Percentiles rank a stretch among this genome's conserved stretches.
Conservation (phyloP, 352 stramenopile genomes). For the Halophytophthora batemanensis region DNA sequence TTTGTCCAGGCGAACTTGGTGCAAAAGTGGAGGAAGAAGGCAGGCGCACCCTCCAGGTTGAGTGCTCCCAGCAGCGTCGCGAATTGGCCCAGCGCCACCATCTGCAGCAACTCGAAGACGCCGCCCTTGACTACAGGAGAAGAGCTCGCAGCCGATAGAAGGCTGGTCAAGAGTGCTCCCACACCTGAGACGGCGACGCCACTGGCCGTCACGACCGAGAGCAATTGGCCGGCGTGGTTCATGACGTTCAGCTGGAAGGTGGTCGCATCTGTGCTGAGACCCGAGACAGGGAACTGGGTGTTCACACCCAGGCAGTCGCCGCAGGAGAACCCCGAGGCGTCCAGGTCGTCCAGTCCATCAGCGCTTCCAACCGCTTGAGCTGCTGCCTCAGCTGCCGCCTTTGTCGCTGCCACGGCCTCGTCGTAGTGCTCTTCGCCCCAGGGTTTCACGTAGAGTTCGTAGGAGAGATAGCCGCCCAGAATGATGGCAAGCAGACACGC, state of each 20-base stretch:
- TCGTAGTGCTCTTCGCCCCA: conserved; percentile 43
- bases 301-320: conserved; percentile 44
- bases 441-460: conserved; percentile 42
- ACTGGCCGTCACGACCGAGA: conserved; percentile 21
- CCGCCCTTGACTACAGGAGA: conserved; percentile 4
- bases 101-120: conserved; percentile 37
- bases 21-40: conserved; percentile 48
- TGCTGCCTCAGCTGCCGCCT: conserved; percentile 2
- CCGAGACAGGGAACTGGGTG: conserved; percentile 35
- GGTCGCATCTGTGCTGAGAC: conserved; percentile 26
- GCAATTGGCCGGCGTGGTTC: conserved; percentile 36
- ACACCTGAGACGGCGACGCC: conserved; percentile 29
- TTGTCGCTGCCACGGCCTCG: conserved; percentile 11
- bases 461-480: conserved; percentile 31
- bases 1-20: conserved; percentile 55
- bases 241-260: conserved; percentile 37
- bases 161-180: conserved; percentile 15
- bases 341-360: conserved; percentile 3
- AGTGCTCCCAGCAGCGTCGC: conserved; percentile 42
- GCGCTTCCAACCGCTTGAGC: conserved; percentile 15
- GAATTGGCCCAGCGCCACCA: conserved; percentile 48
- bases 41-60: conserved; percentile 34
- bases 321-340: conserved; percentile 24
- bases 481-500: conserved; percentile 34
- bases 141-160: conserved; percentile 10